These are phyloP conservation scores for Penicillium palitans DNA, from an alignment of 2,329 filamentous ascomycete genomes.

Conservation along the genomic window DNA sequence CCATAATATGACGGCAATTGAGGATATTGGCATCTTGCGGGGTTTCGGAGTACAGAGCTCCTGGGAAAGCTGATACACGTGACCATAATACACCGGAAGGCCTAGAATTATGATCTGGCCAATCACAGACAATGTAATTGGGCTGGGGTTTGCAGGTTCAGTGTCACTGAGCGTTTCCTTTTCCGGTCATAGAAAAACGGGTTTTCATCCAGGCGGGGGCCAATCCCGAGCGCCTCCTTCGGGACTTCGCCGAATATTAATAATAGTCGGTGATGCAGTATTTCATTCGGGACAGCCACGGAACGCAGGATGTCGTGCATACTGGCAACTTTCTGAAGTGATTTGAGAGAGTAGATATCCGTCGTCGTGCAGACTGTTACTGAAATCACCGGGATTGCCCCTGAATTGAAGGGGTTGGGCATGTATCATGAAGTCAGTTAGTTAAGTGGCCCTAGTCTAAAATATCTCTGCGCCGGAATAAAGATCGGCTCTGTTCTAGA, in stretches of 20 bases:
- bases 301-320: neutral
- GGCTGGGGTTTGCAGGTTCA: neutral
- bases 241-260: conserved; percentile 5
- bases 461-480: neutral
- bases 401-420: neutral
- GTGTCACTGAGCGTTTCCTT: neutral
- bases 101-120: conserved; percentile 5
- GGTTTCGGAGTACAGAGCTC: conserved; percentile 15
- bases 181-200: neutral
- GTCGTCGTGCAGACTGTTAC: neutral
- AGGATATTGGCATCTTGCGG: conserved; percentile 6
- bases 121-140: neutral
- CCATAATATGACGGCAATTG: neutral
- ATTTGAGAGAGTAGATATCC: neutral
- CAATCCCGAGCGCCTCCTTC: conserved; percentile 8
- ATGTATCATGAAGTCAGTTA: neutral
- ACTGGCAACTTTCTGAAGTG: neutral
- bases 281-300: neutral
- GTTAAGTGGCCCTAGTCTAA: neutral
- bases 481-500: conserved; percentile 8
- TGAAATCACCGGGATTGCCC: neutral
- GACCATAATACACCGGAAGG: conserved; percentile 2
- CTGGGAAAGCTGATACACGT: conserved; percentile 2
- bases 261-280: neutral
- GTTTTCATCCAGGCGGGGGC: neutral